These are phyloP conservation scores for Paratinospora sagittata DNA, from an alignment of 164 flowering plant species.

Conservation along the genomic window DNA sequence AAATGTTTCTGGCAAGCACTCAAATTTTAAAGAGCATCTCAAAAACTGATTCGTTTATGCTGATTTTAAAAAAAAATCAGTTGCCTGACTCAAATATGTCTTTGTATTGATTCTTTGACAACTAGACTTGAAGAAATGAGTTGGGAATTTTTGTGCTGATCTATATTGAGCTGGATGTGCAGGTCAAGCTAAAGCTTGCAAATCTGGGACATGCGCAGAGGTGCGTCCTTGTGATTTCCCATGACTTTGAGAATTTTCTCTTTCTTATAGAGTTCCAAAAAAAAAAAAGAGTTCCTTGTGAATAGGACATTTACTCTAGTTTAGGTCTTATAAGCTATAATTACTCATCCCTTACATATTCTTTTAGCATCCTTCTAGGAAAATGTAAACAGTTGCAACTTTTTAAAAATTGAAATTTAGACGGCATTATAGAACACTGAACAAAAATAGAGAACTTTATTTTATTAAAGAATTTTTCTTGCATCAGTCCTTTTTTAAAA, in stretches of 20 bases:
- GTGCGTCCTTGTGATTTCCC: slow-evolving; percentile 28
- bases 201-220: slow-evolving; percentile 85
- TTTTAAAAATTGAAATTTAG: too few species aligned
- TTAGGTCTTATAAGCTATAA: not conserved
- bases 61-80: too few species aligned
- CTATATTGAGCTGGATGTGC: slow-evolving; percentile 26
- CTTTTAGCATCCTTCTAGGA: not conserved
- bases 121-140: not conserved
- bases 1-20: too few species aligned
- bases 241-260: not conserved
- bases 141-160: slow-evolving; percentile 2
- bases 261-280: not conserved
- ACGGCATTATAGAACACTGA: too few species aligned
- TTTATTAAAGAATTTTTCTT: too few species aligned
- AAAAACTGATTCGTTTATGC: not conserved
- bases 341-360: not conserved
- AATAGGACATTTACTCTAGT: not conserved
- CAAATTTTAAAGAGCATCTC: not conserved
- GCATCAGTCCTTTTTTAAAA: too few species aligned
- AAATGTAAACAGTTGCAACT: too few species aligned
- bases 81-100: not conserved
- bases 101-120: not conserved
- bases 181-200: slow-evolving; percentile 79
- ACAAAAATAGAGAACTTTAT: too few species aligned
- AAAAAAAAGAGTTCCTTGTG: not conserved